Base-by-base conservation (phyloP, 169 alveolate species). In the Sarcocystis neurona region DNA sequence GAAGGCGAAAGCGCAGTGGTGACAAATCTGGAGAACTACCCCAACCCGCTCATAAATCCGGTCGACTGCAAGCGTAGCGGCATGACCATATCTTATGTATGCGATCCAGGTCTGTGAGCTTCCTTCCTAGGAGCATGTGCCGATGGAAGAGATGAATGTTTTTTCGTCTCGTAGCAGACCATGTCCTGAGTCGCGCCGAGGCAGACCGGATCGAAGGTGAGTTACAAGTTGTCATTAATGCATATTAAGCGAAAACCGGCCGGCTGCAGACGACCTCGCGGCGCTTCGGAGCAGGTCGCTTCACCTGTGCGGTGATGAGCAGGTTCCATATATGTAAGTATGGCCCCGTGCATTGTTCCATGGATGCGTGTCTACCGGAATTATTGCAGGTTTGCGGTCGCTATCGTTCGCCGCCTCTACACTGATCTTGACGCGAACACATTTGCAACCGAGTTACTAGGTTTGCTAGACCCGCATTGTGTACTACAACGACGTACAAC, bases 11-110 rank as follows among this genome's bases (percentile, higher is more conserved):
- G 74, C 53, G 75, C 70, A 18, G 80, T 84, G 3, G 80, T 60
- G 70, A 87, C 91, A 34, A 89, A 89, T 4, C 47, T 90, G 84
- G 90, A 84, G 44, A 80, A 84, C 84, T 90, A 90, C 90, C 93
- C 93, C 20, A 50, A 79, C 32, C 93, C 93, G 30, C 60, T 90
- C 74, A 41, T 90, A 50, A 79, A 90, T 66, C 82, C 90, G n/a
- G 47, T 41, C 79, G 93, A 90, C 0, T 90, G 93, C 84, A 66
- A 79, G 46, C 89, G 93, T 47, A 37, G 84, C 66, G 93, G 93
- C 30, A 70, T 84, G 90, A 75, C 44, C 5, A 88, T 60, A 15
- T 90, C 93, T 41, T 90, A 74, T 60, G 84, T 90, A 6, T 90
- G 93, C 43, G 93, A 90, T 84, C 93, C 93, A 47, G 93, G 93